Base-by-base conservation (phyloP, 768 basidiomycete genomes). In the Rhizopogon vulgaris region DNA sequence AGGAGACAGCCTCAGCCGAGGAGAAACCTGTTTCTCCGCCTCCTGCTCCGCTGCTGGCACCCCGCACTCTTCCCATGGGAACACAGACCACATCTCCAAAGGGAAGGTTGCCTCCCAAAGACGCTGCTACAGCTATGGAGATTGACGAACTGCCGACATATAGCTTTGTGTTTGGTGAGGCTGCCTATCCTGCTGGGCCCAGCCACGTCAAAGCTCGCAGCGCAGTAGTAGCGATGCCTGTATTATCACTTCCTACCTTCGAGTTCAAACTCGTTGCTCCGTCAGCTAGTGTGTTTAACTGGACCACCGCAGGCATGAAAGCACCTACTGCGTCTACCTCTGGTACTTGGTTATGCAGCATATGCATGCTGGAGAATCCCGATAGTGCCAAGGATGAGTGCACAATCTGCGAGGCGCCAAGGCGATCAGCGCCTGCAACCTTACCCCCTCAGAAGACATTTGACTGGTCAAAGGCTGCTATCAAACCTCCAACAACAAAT, bases 291-390 rank as follows among this genome's bases (percentile, higher is more conserved):
- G 70, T 71, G 30, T 87, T 86, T 57, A 71, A 85, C 58, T 87
- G 80, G 78, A 71, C 75, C 2, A 82, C 80, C 9, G 82, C 82
- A 1, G 85, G 83, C 3, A 63, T 78, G 50, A 83, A 78, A 56
- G 63, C 74, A 3, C 77, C 81, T 5, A 55, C 59, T 12, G 49
- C 56, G 32, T 25, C 58, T 17, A 49, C 61, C 11, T 54, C 53
- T 5, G 60, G 57, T 41, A 58, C 55, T n/a, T 89, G 87, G 87
- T 77, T 57, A 14, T 90, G 87, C 61, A 66, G 64, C 0, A 57
- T 64, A 3, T 90, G 88, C 54, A 69, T 67, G 62, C 58, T 75
- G 34, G 59, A 61, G 45, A 78, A 74, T 50, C 62, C 72, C 3
- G 67, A 58, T 3, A 60, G 57, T 22, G 73, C 66, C 14, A 66